Conservation (phyloP, 1,284 basidiomycete species). For the Cryptococcus depauperatus region DNA sequence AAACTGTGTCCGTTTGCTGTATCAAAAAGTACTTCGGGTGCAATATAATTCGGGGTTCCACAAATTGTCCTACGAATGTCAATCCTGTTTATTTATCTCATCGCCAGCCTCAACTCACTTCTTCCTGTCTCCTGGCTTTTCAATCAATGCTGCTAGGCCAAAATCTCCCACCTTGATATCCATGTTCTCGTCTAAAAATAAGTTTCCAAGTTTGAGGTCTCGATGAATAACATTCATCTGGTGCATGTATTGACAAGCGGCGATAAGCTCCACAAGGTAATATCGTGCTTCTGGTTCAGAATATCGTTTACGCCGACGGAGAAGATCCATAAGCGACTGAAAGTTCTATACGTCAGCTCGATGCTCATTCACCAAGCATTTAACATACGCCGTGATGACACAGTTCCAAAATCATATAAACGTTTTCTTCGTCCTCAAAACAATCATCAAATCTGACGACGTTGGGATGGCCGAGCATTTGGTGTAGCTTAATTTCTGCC, state of each 20-base stretch:
- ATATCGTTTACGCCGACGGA: slow-evolving; percentile 78
- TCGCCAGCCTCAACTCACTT: slow-evolving; percentile 51
- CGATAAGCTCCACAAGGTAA: slow-evolving; percentile 89
- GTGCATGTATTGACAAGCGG: slow-evolving; percentile 96
- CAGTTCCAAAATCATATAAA: slow-evolving; percentile 93
- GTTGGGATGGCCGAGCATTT: slow-evolving; percentile 82
- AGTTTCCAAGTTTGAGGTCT: slow-evolving; percentile 90
- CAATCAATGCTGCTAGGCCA: slow-evolving; percentile 91
- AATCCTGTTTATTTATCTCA: slow-evolving; percentile 1
- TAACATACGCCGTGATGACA: slow-evolving; percentile 67
- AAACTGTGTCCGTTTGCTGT: slow-evolving; percentile 94
- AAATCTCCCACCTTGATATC: slow-evolving; percentile 97
- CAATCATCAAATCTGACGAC: slow-evolving; percentile 88
- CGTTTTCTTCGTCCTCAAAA: slow-evolving; percentile 91
- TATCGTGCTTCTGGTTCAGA: slow-evolving; percentile 87
- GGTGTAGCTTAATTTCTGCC: slow-evolving; percentile 97
- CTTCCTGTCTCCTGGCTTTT: slow-evolving; percentile 91
- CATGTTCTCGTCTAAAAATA: slow-evolving; percentile 87
- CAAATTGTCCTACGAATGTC: slow-evolving; percentile 64
- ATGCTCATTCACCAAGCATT: neutral
- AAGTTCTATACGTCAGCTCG: neutral
- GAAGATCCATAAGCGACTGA: slow-evolving; percentile 72
- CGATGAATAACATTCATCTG: slow-evolving; percentile 88
- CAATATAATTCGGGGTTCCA: slow-evolving; percentile 98
- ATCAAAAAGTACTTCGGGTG: slow-evolving; percentile 94